Evolutionary conservation across 169 alveolate species (phyloP).

Genomic region (Theileria parva): DNA sequence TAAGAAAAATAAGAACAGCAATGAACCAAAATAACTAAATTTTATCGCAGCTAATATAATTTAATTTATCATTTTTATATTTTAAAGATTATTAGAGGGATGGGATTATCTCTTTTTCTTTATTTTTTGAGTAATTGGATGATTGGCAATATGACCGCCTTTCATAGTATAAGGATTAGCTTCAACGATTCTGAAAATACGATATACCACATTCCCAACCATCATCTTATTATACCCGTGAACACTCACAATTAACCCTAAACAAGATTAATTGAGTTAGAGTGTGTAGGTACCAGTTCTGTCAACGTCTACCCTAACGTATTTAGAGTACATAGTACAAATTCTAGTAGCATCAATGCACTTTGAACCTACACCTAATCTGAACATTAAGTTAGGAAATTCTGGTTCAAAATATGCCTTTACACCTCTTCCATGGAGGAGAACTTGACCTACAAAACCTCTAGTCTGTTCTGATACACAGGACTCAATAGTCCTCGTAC

Average conservation of each 20-base stretch:
- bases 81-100: not conserved
- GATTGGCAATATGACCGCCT: conserved; percentile 82
- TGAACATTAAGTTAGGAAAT: conserved; percentile 79
- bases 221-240: conserved; percentile 82
- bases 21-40: conserved; percentile 20
- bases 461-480: conserved; percentile 74
- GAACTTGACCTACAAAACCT: conserved; percentile 83
- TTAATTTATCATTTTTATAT: conserved; percentile 13
- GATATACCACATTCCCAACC: conserved; percentile 82
- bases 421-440: conserved; percentile 85
- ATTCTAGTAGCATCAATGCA: conserved; percentile 80
- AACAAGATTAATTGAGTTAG: not conserved
- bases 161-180: conserved; percentile 85
- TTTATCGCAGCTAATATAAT: not conserved
- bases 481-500: conserved; percentile 69
- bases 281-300: conserved; percentile 64
- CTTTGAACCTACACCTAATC: conserved; percentile 85
- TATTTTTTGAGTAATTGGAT: conserved; percentile 77
- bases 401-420: conserved; percentile 83
- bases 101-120: conserved; percentile 70
- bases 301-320: conserved; percentile 77
- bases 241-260: conserved; percentile 68
- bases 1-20: conserved; percentile 54
- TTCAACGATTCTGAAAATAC: conserved; percentile 76
- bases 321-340: conserved; percentile 73